Conservation (phyloP, 768 basidiomycete genomes). For the Mycena filopes region DNA sequence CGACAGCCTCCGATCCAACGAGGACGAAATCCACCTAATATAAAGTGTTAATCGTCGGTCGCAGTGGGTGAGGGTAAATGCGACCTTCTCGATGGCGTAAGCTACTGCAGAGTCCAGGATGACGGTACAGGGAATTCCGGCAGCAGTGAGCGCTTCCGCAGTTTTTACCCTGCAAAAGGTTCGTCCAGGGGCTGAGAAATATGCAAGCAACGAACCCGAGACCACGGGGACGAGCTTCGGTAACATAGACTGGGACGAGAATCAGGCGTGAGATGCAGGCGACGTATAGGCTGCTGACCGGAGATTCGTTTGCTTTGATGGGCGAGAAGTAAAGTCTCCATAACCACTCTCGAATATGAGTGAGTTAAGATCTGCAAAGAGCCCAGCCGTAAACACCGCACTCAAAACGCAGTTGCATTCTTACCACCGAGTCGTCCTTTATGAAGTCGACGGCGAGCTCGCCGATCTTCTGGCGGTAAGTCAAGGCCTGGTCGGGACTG, state of each 20-base stretch:
- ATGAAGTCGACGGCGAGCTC: conserved; percentile 91
- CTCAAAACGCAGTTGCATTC: conserved; percentile 35
- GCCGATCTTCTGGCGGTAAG: conserved; percentile 91
- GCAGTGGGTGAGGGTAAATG: too few species aligned
- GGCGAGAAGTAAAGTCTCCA: conserved; percentile 90
- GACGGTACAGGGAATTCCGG: conserved; percentile 94
- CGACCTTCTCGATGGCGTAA: conserved; percentile 89
- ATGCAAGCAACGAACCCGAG: conserved; percentile 76
- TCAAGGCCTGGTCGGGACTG: conserved; percentile 62
- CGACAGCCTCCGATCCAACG: conserved; percentile 97
- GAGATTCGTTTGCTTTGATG: conserved; percentile 91
- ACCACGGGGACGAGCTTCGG: conserved; percentile 92
- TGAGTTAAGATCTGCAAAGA: conserved; percentile 88
- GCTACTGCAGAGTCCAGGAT: conserved; percentile 97
- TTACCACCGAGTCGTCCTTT: conserved; percentile 91
- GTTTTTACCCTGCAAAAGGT: conserved; percentile 78
- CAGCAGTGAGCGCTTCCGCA: conserved; percentile 84
- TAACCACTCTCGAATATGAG: conserved; percentile 95
- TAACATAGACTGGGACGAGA: conserved; percentile 81
- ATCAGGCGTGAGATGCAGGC: conserved; percentile 28
- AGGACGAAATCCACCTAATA: conserved; percentile 84
- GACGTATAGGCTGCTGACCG: conserved; percentile 46
- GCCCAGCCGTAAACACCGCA: conserved; percentile 26
- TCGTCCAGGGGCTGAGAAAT: conserved; percentile 1
- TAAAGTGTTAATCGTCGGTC: too few species aligned